Evolutionary conservation across 2,329 filamentous ascomycete genomes (phyloP).

Genomic region (Xylaria multiplex): DNA sequence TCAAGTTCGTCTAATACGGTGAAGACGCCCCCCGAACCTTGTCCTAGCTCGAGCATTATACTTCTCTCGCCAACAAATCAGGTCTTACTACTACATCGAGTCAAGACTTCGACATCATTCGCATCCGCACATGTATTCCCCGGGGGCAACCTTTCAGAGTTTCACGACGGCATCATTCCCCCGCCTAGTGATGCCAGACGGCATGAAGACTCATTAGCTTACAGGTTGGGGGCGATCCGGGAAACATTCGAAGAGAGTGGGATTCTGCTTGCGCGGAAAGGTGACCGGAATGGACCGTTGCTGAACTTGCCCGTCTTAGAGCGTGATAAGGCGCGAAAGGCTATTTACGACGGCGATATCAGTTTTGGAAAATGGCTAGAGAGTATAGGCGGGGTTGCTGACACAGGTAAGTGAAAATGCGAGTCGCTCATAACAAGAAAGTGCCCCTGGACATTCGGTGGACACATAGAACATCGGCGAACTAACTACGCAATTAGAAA

Average conservation of each 20-base stretch:
- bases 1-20: conserved; percentile 23
- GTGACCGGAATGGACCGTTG: conserved; percentile 59
- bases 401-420: conserved; percentile 64
- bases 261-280: conserved; percentile 50
- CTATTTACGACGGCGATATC: conserved; percentile 73
- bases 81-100: conserved; percentile 86
- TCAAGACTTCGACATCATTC: conserved; percentile 83
- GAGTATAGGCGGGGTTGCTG: conserved; percentile 67
- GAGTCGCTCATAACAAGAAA: background rate
- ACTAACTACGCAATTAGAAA: conserved; percentile 54
- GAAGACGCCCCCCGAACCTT: conserved; percentile 48
- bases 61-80: conserved; percentile 88
- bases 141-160: conserved; percentile 81
- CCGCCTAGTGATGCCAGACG: conserved; percentile 59
- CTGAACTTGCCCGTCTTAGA: conserved; percentile 69
- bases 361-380: conserved; percentile 74
- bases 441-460: background rate
- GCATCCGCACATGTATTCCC: conserved; percentile 95
- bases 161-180: conserved; percentile 75
- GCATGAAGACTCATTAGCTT: conserved; percentile 77
- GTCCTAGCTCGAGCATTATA: conserved; percentile 71
- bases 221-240: conserved; percentile 84
- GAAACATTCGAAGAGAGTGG: conserved; percentile 97
- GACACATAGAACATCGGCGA: background rate
- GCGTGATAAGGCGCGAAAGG: conserved; percentile 71